phyloP scores from a whole-genome alignment of 192 early-diverging fungal genomes.

The Hyaloraphidium curvatum region DNA sequence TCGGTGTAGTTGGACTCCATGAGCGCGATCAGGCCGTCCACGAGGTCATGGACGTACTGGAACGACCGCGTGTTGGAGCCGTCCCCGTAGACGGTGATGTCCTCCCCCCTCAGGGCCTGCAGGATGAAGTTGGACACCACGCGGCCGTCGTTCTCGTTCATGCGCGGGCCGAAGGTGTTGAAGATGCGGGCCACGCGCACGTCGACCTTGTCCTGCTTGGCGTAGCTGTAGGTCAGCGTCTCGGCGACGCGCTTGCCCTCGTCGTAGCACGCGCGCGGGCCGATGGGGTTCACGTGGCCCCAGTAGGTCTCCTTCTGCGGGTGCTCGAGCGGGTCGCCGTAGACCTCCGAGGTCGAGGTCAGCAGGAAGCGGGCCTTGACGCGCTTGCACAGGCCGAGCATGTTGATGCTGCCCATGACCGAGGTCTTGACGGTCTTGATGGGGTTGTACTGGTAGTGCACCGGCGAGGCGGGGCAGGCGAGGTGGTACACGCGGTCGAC shows the following conservation, averaged over 20 bases:
- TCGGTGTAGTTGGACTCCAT: slow-evolving; percentile 50
- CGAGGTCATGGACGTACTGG: slow-evolving; percentile 67
- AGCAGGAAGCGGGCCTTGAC: slow-evolving; percentile 58
- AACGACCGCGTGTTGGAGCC: slow-evolving; percentile 63
- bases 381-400: slow-evolving; percentile 64
- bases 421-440: slow-evolving; percentile 70
- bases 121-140: slow-evolving; percentile 76
- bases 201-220: slow-evolving; percentile 50
- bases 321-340: slow-evolving; percentile 70
- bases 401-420: slow-evolving; percentile 72
- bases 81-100: slow-evolving; percentile 61
- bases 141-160: slow-evolving; percentile 65
- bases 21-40: slow-evolving; percentile 57
- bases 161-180: slow-evolving; percentile 61
- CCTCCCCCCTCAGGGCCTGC: slow-evolving; percentile 53
- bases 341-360: slow-evolving; percentile 67
- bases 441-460: slow-evolving; percentile 73
- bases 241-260: slow-evolving; percentile 76
- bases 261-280: slow-evolving; percentile 69
- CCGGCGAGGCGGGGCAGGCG: slow-evolving; percentile 72
- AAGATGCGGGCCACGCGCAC: slow-evolving; percentile 62
- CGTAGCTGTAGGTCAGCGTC: slow-evolving; percentile 58
- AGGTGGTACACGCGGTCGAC: slow-evolving; percentile 71
- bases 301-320: slow-evolving; percentile 73
- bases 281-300: slow-evolving; percentile 39